Evolutionary conservation across 176 grass and related monocot genomes (phyloP), one percentile per base, ranked within the genome.

Genomic region (Carex littledalei): DNA sequence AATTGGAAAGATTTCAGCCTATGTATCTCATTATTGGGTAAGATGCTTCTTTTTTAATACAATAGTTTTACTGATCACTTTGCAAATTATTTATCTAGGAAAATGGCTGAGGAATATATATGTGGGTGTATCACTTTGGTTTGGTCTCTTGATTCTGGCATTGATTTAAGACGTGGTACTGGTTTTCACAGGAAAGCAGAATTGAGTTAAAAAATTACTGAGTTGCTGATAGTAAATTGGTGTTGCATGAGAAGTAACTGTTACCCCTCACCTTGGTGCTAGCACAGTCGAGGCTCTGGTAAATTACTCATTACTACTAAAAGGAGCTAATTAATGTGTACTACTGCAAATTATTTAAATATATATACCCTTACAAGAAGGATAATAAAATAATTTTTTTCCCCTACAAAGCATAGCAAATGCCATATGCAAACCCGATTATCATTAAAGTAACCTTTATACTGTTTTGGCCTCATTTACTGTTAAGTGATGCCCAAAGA

Each of bases 251-350:
- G 67, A 97, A 94, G 91, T 97, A 70, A 97, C 84, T 6, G 91
- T 97, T 37, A 97, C 94, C 31, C 94, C 94, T 61, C 94, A 97
- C 45, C 91, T 97, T 81, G 91, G 94, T 88, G 94, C 94, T 65
- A 97, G 94, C 86, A 97, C 94, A 13, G 84, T 97, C 18, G 94
- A 97, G 57, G 94, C 94, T 87, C 94, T 94, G 94, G 94, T 97
- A 87, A 83, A 73, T 83, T 35, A 35, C 34, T 35, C 34, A 35
- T 35, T 3, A 35, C 34, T 35, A 35, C 34, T 35, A 35, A 35
- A 35, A 35, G 34, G 34, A 4, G 34, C 34, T 35, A 35, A 35
- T 35, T 56, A 26, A 16, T 77, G 50, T 78, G 50, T 56, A 56
- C 14, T 32, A 14, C 6, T 43, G 67, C 35, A 71, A 71, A 45